Evolutionary conservation across 495 filamentous ascomycete species (phyloP), one percentile per base, ranked within the genome.

Genomic region (Apodospora peruviana): DNA sequence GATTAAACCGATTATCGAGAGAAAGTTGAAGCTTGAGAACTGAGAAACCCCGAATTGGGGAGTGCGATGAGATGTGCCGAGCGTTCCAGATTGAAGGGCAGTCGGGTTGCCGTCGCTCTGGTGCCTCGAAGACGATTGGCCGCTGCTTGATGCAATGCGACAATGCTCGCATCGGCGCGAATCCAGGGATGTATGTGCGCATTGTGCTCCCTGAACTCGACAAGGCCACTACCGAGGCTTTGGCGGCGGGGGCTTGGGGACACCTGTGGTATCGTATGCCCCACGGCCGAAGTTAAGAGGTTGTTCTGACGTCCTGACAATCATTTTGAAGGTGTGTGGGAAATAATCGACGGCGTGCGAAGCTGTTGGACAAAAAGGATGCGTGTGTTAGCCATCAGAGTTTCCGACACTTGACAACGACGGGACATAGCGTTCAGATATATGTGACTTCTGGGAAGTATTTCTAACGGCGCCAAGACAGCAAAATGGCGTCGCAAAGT

Each of bases 251-350:
- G 76, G 76, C 64, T 79, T 79, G 24, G 71, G 73, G 9, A 78
- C 69, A 36, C 74, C 75, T 23, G 76, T 79, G 47, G 75, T 77
- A 59, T 79, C 76, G 51, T 79, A 79, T 40, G 75, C 75, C n/a
- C 76, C 76, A 19, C 76, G 67, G 56, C 75, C 76, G 66, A 77
- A 76, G 66, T 79, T 78, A 55, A 61, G 43, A 29, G 54, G 57
- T 62, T 64, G 64, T n/a, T n/a, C n/a, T 24, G 66, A 67, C 48
- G 66, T 68, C 67, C 69, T 67, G 54, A 62, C 64, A 54, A 71
- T 67, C 76, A 79, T 79, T 61, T 45, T 66, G 60, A 41, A 36
- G 27, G 52, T 51, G 43, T 56, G 25, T 42, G 51, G 21, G 27
- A 32, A 44, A 32, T 32, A 52, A 55, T 43, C 17, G 43, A 10